Percentiles rank a stretch among this genome's conserved stretches.
Evolutionary conservation across 148 eudicot species (phyloP).

Genomic region (Arbutus unedo): DNA sequence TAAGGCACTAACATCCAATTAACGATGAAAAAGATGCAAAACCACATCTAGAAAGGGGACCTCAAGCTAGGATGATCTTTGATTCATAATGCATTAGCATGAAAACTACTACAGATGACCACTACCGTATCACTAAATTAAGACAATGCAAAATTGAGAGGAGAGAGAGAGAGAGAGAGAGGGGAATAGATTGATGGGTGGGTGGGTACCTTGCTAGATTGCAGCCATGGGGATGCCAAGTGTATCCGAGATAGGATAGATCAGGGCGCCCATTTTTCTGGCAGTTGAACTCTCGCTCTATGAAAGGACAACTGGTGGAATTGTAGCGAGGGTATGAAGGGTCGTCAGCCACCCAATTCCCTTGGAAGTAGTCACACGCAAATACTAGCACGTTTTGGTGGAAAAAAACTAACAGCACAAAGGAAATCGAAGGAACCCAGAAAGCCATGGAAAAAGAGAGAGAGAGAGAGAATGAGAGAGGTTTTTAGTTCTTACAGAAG

Average conservation of each 20-base stretch:
- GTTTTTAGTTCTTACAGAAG: neutral
- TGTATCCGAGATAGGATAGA: slow-evolving; percentile 38
- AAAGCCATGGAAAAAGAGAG: neutral
- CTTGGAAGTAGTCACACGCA: slow-evolving; percentile 49
- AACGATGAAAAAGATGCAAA: too few species aligned
- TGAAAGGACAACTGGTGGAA: slow-evolving; percentile 39
- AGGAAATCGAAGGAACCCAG: slow-evolving; percentile 11
- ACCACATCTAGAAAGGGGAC: too few species aligned
- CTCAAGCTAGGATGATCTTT: too few species aligned
- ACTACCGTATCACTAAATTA: neutral
- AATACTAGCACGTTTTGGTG: neutral
- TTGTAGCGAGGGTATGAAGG: slow-evolving; percentile 41
- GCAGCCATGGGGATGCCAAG: slow-evolving; percentile 53
- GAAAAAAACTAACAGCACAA: slow-evolving; percentile 5
- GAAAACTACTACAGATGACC: neutral
- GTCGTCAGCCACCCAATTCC: slow-evolving; percentile 48
- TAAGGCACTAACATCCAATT: too few species aligned
- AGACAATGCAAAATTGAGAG: neutral
- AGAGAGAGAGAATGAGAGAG: neutral
- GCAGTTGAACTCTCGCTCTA: slow-evolving; percentile 51
- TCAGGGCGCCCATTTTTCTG: slow-evolving; percentile 49
- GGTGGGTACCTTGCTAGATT: slow-evolving; percentile 42
- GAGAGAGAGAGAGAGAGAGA: neutral
- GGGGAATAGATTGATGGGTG: neutral
- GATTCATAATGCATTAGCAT: neutral